phyloP scores from a whole-genome alignment of 139 green algal genomes.

The Chlorella vulgaris region DNA sequence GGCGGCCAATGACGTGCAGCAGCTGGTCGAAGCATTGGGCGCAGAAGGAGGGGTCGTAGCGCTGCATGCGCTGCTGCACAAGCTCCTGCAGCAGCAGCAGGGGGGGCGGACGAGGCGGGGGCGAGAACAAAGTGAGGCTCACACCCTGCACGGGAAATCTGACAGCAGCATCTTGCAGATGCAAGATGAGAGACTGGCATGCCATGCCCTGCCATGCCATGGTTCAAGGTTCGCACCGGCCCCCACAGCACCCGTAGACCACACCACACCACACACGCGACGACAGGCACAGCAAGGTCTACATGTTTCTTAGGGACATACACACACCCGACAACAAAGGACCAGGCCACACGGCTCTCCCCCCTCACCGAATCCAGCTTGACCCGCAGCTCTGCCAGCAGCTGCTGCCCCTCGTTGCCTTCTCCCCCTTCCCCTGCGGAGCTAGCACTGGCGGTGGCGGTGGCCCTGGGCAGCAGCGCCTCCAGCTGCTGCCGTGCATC shows the following conservation, averaged over 20 bases:
- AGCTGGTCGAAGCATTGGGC: slow-evolving; percentile 40
- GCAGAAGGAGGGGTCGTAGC: slow-evolving; percentile 33
- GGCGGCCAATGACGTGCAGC: slow-evolving; percentile 22
- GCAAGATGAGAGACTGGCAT: too few species aligned
- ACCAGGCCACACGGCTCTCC: too few species aligned
- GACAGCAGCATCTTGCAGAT: too few species aligned
- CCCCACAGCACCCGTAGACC: too few species aligned
- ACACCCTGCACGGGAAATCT: neutral
- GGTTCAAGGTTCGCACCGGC: too few species aligned
- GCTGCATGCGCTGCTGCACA: slow-evolving; percentile 21
- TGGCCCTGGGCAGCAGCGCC: slow-evolving; percentile 29
- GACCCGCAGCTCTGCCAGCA: slow-evolving; percentile 24
- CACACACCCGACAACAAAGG: too few species aligned
- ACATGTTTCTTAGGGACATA: too few species aligned
- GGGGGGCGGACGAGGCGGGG: neutral
- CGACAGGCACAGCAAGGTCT: too few species aligned
- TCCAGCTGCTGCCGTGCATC: slow-evolving; percentile 39
- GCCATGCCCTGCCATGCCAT: too few species aligned
- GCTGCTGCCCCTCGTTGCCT: neutral
- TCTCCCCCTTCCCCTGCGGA: too few species aligned
- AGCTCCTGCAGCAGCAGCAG: slow-evolving; percentile 31
- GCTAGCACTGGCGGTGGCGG: neutral
- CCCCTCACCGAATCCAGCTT: slow-evolving; percentile 42
- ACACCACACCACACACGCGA: too few species aligned
- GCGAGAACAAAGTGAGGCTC: too few species aligned